Conservation (phyloP, 1,284 basidiomycete genomes). For the Heliocybe sulcata region DNA sequence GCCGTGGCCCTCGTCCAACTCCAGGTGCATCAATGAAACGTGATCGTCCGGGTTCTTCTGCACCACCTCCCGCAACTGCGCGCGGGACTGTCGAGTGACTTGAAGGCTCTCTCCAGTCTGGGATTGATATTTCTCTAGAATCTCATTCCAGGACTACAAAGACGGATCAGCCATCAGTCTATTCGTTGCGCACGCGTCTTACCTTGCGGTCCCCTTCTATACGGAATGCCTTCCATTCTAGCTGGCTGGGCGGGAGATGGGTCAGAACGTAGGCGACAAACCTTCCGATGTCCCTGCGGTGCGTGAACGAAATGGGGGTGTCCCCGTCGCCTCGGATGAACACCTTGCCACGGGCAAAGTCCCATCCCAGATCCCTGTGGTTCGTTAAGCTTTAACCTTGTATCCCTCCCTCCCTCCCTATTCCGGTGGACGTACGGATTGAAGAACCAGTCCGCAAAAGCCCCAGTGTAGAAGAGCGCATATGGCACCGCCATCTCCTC, state of each 20-base stretch:
- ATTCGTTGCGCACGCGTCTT: neutral
- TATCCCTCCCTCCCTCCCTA: neutral
- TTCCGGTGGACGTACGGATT: neutral
- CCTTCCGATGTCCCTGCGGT: constrained; percentile 24
- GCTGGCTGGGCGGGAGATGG: constrained; percentile 17
- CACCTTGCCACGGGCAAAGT: constrained; percentile 19
- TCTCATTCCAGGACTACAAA: constrained; percentile 11
- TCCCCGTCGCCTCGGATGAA: constrained; percentile 25
- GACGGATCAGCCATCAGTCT: neutral
- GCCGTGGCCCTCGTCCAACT: neutral
- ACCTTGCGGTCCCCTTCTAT: constrained; percentile 28
- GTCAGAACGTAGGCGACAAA: constrained; percentile 29
- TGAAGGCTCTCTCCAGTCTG: constrained; percentile 10
- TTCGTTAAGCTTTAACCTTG: no score
- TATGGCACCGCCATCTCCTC: constrained; percentile 10
- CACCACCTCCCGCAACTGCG: constrained; percentile 8
- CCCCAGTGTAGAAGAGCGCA: constrained; percentile 21
- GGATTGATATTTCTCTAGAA: constrained; percentile 9
- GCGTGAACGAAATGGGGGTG: constrained; percentile 21
- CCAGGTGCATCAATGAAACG: neutral
- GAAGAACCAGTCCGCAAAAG: constrained; percentile 14
- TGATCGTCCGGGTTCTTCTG: constrained; percentile 2
- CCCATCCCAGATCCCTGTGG: neutral
- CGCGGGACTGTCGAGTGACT: constrained; percentile 6
- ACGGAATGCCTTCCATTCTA: constrained; percentile 24